These are phyloP conservation scores for Aschersonia sp. DNA, from an alignment of 2,329 filamentous ascomycete genomes.

Conservation along the genomic window DNA sequence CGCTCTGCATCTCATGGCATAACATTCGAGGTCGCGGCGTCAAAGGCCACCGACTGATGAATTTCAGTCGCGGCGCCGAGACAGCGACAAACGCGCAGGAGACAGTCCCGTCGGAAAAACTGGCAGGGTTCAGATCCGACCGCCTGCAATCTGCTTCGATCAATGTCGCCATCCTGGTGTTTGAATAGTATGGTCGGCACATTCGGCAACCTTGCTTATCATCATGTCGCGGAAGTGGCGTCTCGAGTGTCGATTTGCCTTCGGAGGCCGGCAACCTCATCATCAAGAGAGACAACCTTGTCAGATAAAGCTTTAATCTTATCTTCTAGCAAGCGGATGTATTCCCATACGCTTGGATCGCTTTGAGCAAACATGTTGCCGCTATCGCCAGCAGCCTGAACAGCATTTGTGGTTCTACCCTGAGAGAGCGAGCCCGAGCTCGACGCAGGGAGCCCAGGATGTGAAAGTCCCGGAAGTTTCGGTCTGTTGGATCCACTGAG, in stretches of 20 bases:
- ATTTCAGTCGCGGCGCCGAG: no score
- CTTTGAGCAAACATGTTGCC: slow-evolving; percentile 52
- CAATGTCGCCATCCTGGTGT: no score
- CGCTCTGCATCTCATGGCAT: no score
- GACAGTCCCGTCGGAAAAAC: no score
- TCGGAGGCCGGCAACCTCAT: slow-evolving; percentile 18
- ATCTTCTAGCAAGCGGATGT: slow-evolving; percentile 57
- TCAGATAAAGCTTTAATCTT: slow-evolving; percentile 22
- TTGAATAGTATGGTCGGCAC: no score
- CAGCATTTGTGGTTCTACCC: slow-evolving; percentile 29
- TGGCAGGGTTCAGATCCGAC: no score
- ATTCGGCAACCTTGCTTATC: background rate
- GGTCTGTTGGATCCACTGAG: slow-evolving; percentile 28
- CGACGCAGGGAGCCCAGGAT: slow-evolving; percentile 19
- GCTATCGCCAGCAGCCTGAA: slow-evolving; percentile 41
- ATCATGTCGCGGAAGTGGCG: slow-evolving; percentile 5
- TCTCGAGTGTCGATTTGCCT: slow-evolving; percentile 19
- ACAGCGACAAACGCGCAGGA: no score
- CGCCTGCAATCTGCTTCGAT: no score
- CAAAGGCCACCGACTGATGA: no score
- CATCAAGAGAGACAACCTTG: slow-evolving; percentile 17
- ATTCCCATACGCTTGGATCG: slow-evolving; percentile 54
- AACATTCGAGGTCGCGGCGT: no score
- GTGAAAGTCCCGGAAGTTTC: slow-evolving; percentile 21
- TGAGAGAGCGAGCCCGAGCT: slow-evolving; percentile 16